Conservation (phyloP, 2,329 filamentous ascomycete genomes). For the Aspergillus fructus region DNA sequence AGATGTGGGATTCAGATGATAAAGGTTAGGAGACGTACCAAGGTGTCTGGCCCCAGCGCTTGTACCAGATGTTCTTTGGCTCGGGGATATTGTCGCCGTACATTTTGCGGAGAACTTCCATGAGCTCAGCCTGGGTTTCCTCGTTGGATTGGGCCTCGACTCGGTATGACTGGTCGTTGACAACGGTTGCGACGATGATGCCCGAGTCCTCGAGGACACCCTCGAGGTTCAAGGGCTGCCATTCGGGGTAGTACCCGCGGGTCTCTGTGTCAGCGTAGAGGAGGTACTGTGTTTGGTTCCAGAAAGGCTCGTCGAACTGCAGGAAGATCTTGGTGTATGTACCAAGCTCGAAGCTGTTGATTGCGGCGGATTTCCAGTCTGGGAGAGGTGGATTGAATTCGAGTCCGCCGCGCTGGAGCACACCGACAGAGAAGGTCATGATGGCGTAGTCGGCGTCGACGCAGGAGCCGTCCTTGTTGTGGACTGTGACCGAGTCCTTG, state of each 20-base stretch:
- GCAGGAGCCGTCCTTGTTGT: slow-evolving; percentile 54
- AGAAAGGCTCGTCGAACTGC: slow-evolving; percentile 66
- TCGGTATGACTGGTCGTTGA: slow-evolving; percentile 55
- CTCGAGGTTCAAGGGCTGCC: slow-evolving; percentile 59
- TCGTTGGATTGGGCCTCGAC: slow-evolving; percentile 61
- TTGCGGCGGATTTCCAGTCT: slow-evolving; percentile 62
- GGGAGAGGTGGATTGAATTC: slow-evolving; percentile 60
- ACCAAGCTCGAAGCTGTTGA: slow-evolving; percentile 65
- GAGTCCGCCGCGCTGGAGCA: slow-evolving; percentile 62
- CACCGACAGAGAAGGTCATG: slow-evolving; percentile 66
- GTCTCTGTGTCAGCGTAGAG: slow-evolving; percentile 50
- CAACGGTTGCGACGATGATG: slow-evolving; percentile 66
- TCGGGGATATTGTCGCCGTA: slow-evolving; percentile 60
- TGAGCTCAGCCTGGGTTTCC: slow-evolving; percentile 56
- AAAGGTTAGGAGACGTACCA: not conserved
- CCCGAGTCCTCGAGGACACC: slow-evolving; percentile 62
- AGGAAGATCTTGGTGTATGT: slow-evolving; percentile 73
- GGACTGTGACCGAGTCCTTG: slow-evolving; percentile 53
- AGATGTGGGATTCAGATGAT: too few relatives aligned
- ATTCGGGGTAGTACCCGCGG: slow-evolving; percentile 59
- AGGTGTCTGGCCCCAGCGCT: slow-evolving; percentile 52
- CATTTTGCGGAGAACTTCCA: slow-evolving; percentile 61
- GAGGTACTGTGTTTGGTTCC: slow-evolving; percentile 55
- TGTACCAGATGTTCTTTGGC: slow-evolving; percentile 61
- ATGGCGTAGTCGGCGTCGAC: slow-evolving; percentile 62